Conservation (phyloP, 2,329 filamentous ascomycete species). For the Didymella exigua region DNA sequence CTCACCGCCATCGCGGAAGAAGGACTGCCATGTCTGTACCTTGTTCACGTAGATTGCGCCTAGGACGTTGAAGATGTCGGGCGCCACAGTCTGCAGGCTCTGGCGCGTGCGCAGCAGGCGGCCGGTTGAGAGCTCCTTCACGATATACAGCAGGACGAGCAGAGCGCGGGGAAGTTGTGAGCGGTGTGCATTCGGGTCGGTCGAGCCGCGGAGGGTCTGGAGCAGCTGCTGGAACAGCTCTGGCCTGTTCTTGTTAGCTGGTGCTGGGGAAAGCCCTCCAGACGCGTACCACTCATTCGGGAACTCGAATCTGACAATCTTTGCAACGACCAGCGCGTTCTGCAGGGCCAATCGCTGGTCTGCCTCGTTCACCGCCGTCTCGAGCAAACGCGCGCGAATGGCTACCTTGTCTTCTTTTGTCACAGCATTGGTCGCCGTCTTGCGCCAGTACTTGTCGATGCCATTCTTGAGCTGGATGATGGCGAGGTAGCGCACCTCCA, state of each 20-base stretch:
- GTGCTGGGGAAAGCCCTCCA: neutral
- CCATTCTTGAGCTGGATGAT: constrained; percentile 97
- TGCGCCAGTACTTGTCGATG: constrained; percentile 93
- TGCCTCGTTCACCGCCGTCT: constrained; percentile 77
- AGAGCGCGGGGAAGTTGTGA: constrained; percentile 74
- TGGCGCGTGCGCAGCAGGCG: constrained; percentile 75
- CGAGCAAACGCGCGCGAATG: constrained; percentile 76
- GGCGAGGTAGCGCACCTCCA: constrained; percentile 83
- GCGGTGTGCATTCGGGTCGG: constrained; percentile 60
- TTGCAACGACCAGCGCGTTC: constrained; percentile 85
- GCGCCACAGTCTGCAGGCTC: constrained; percentile 76
- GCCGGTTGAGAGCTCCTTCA: constrained; percentile 88
- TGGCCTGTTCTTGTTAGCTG: constrained; percentile 40
- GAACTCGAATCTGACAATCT: constrained; percentile 88
- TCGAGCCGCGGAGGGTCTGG: constrained; percentile 65
- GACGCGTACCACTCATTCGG: constrained; percentile 77
- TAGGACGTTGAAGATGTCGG: constrained; percentile 82
- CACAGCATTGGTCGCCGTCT: constrained; percentile 71
- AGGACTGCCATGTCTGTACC: constrained; percentile 70
- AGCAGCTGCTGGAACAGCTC: constrained; percentile 49
- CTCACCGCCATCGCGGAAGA: constrained; percentile 63
- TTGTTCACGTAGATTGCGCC: constrained; percentile 78
- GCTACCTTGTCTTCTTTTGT: constrained; percentile 72
- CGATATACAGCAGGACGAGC: constrained; percentile 78
- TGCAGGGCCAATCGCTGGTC: constrained; percentile 79